Evolutionary conservation across 768 basidiomycete genomes (phyloP), one percentile per base, ranked within the genome.

Genomic region (Leucocoprinus birnbaumii): DNA sequence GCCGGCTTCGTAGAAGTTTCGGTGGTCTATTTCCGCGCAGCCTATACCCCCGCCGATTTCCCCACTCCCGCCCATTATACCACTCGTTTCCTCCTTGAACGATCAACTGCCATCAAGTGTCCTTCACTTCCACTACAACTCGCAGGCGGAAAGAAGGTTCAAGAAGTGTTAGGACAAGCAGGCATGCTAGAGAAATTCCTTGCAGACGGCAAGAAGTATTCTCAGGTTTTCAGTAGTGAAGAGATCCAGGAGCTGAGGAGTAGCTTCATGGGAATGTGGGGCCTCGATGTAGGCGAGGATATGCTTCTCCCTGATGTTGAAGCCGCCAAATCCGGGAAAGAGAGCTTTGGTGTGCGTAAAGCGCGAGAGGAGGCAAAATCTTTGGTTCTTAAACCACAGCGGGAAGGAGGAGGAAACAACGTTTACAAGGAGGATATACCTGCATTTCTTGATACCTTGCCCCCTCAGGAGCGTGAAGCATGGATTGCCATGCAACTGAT

Each of bases 401-500:
- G 95, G n/a, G 96, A 99, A 73, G 96, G 96, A 1, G 96, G 96
- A 0, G 96, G 96, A 7, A 97, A 98, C 63, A 99, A 99, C 62
- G 80, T 98, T 22, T 98, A 98, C 71, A 89, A 89, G 57, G 74
- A 73, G 2, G 84, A 85, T 46, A 96, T 98, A 47, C 91, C 90
- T 0, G 59, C 73, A 0, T 94, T 93, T 69, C 73, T 99, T 2
- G 82, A 86, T 13, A 63, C 63, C 5, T 73, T 98, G 2, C 79
- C 80, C 0, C 67, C 62, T 1, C 64, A 73, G 51, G 89, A 91
- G 63, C 80, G 86, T 7, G 79, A 83, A 59, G 94, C 90, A 2
- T 99, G 96, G 91, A 94, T 98, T 51, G 89, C 95, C 27, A 98
- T 98, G 96, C 86, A 89, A 57, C 73, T 98, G 61, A 99, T 99